Conservation (phyloP, 345 rosid species). For the Abelmoschus esculentus region DNA sequence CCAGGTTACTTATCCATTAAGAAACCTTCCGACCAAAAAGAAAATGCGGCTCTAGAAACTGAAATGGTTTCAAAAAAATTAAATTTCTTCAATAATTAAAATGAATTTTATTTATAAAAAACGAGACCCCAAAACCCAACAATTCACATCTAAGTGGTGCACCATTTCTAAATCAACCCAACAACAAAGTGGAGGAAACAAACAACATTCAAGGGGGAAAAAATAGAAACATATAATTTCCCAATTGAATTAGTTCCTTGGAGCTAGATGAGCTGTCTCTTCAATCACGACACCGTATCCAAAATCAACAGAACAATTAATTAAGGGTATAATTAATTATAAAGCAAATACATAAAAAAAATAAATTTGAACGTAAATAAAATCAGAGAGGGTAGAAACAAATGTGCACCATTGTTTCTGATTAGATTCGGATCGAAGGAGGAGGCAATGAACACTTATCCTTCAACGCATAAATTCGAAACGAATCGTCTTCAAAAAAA, state of each 20-base stretch:
- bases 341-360: neutral
- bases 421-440: slow-evolving; percentile 25
- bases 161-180: slow-evolving; percentile 1
- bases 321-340: neutral
- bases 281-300: neutral
- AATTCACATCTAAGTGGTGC: neutral
- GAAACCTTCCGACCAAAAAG: neutral
- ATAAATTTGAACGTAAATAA: neutral
- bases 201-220: neutral
- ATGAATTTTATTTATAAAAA: neutral
- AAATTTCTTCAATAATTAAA: neutral
- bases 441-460: slow-evolving; percentile 21
- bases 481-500: neutral
- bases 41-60: neutral
- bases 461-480: slow-evolving; percentile 8
- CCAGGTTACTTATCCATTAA: neutral
- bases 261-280: neutral
- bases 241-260: neutral
- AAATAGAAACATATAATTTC: neutral
- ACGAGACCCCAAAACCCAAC: neutral
- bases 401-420: slow-evolving; percentile 28
- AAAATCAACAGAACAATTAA: neutral
- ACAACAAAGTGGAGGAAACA: neutral
- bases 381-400: neutral
- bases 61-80: neutral